Conservation (phyloP, 805 yeast species). For the Cyberlindnera meyerae region DNA sequence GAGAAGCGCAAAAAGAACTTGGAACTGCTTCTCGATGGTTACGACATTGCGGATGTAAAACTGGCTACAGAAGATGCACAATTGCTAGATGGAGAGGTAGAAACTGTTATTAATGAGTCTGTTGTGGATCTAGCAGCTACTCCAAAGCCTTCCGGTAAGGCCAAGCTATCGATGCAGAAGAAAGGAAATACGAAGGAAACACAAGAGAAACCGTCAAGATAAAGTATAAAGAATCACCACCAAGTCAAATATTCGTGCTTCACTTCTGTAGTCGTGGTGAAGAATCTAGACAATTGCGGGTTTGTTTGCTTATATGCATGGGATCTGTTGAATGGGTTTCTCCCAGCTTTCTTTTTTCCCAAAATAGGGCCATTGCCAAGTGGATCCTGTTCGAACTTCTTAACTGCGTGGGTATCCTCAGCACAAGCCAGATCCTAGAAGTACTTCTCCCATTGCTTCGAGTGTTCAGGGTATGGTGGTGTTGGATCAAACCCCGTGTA, state of each 20-base stretch:
- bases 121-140: too few species aligned
- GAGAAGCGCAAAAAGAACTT: conserved; percentile 56
- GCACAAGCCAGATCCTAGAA: conserved; percentile 40
- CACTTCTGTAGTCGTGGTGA: conserved; percentile 6
- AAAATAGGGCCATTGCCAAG: conserved; percentile 48
- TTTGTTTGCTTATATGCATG: conserved; percentile 32
- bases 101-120: too few species aligned
- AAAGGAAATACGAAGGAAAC: too few species aligned
- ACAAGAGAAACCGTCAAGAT: too few species aligned
- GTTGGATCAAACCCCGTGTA: conserved; percentile 58
- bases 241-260: too few species aligned
- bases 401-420: conserved; percentile 51
- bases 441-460: conserved; percentile 32
- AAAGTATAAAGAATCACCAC: too few species aligned
- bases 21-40: conserved; percentile 31
- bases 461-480: conserved; percentile 31
- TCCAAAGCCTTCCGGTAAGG: too few species aligned
- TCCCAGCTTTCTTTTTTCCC: conserved; percentile 39
- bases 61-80: conserved; percentile 5
- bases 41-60: conserved; percentile 11
- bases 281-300: conserved; percentile 14
- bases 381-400: conserved; percentile 50
- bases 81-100: too few species aligned
- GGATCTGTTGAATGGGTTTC: conserved; percentile 52
- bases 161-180: too few species aligned